Base-by-base conservation (phyloP, 1,284 basidiomycete genomes). In the Pseudozyma sp. region DNA sequence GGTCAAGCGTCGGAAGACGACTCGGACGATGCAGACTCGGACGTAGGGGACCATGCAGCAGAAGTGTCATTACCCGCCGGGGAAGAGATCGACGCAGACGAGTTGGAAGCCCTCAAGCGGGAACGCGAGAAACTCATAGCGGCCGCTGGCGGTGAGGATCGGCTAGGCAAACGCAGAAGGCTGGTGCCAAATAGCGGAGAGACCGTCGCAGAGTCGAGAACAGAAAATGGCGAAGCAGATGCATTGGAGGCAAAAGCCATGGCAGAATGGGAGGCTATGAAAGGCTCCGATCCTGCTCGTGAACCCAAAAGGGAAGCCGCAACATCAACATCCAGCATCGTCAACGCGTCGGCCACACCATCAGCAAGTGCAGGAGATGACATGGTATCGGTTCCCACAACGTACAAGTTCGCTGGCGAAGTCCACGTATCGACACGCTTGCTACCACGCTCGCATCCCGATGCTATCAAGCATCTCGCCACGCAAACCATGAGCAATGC, bases 331-430 rank as follows among this genome's bases (percentile, higher is more conserved):
- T 17, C 39, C 8, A 33, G 3, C 14, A n/a, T 13, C 33, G 40
- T 14, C 11, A 14, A 35, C 30, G 50, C 39, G 11, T 7, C 35
- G 14, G 13, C 37, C 5, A 30, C 33, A 14, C 9, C 40, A 35
- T 43, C 47, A 37, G 17, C 59, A n/a, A 24, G 29, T 16, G 33
- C 52, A n/a, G 24, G 43, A 3, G 65, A 77, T 24, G 76, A 76
- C 7, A 66, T 71, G 48, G 39, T 80, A 43, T 58, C 51, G 16
- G 55, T 80, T 29, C 59, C 62, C 5, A 50, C 66, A 10, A 71
- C 69, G 0, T 79, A 75, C 63, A 71, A 65, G 29, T 80, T 80
- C 33, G 77, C 78, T 9, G 77, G 77, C 16, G 68, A 79, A 19
- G 16, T 70, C 1, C 57, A 67, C 31, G 65, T 50, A 6, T 54